phyloP scores from a whole-genome alignment of 2,329 filamentous ascomycete species.

The Reticulascus tulasneorum region DNA sequence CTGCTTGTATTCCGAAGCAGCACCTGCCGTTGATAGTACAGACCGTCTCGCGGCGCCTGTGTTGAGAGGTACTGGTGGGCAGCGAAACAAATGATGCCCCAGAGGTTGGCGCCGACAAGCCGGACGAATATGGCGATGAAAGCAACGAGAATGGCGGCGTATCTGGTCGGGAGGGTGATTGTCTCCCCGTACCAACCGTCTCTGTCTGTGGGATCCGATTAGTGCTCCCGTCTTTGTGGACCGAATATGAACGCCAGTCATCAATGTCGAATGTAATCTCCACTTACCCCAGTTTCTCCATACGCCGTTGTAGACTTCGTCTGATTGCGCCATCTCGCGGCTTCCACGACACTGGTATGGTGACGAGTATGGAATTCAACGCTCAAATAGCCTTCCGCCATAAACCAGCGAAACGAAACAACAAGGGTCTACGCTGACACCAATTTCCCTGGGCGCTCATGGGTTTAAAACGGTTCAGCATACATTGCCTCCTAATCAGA shows the following conservation, averaged over 20 bases:
- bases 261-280: background rate
- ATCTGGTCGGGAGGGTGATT: background rate
- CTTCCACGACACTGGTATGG: too few species aligned
- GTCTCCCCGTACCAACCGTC: background rate
- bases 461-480: too few species aligned
- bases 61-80: background rate
- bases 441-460: too few species aligned
- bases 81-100: background rate
- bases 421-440: too few species aligned
- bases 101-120: background rate
- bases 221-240: background rate
- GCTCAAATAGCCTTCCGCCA: too few species aligned
- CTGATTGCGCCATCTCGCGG: too few species aligned
- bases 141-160: background rate
- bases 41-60: background rate
- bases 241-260: background rate
- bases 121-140: background rate
- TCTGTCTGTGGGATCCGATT: too few species aligned
- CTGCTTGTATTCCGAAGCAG: background rate
- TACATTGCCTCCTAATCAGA: too few species aligned
- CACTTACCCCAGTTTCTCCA: background rate
- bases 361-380: too few species aligned
- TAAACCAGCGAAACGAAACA: too few species aligned
- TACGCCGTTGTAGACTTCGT: background rate
- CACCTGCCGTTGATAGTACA: conserved; percentile 1